Evolutionary conservation across 768 basidiomycete species (phyloP).

Genomic region (Daedalea quercina): DNA sequence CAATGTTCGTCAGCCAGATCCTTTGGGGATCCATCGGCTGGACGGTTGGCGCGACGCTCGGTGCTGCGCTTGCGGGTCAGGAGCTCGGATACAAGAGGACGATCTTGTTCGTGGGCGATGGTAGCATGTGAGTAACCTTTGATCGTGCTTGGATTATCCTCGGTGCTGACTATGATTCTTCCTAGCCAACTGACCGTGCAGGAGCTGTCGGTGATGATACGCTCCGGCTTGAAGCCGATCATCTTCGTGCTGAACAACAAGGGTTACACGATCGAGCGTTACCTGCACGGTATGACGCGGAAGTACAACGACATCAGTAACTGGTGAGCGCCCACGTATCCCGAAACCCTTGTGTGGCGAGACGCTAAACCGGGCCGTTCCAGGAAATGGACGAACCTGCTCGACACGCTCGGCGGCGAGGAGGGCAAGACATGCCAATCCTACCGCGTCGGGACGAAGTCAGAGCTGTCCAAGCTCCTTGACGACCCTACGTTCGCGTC

Average conservation of each 20-base stretch:
- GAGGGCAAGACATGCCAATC: conserved; percentile 47
- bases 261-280: conserved; percentile 86
- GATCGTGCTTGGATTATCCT: background rate
- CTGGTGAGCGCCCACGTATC: conserved; percentile 37
- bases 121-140: conserved; percentile 52
- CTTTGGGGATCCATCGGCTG: conserved; percentile 93
- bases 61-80: conserved; percentile 73
- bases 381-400: conserved; percentile 60
- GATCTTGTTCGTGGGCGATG: conserved; percentile 83
- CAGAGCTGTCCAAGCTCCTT: conserved; percentile 63
- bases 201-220: conserved; percentile 81
- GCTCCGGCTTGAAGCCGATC: conserved; percentile 66
- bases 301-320: conserved; percentile 83
- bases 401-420: conserved; percentile 52
- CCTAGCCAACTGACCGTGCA: conserved; percentile 71
- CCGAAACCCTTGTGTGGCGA: background rate
- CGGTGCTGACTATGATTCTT: too few species aligned
- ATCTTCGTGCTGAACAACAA: conserved; percentile 78
- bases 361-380: background rate
- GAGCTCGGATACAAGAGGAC: conserved; percentile 58
- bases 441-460: conserved; percentile 60
- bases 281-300: conserved; percentile 58
- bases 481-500: conserved; percentile 51
- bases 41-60: conserved; percentile 73
- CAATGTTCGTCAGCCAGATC: conserved; percentile 66